These are phyloP conservation scores for Trypanosoma melophagium DNA, from an alignment of 208 protist genomes.

Conservation along the genomic window DNA sequence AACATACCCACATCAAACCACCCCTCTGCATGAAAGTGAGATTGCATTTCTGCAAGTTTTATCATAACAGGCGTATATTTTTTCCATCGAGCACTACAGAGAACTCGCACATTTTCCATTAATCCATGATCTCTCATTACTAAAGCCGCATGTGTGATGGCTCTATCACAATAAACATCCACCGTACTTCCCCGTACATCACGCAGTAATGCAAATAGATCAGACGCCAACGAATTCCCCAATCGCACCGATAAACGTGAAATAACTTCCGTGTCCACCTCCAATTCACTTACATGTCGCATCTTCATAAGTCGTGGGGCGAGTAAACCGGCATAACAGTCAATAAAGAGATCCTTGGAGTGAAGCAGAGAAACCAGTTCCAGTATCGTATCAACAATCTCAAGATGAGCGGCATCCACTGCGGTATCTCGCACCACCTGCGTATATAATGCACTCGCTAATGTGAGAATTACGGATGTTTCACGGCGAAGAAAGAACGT, in stretches of 20 bases:
- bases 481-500: slow-evolving; percentile 52
- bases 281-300: slow-evolving; percentile 29
- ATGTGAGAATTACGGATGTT: slow-evolving; percentile 44
- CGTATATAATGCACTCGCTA: slow-evolving; percentile 54
- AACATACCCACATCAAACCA: slow-evolving; percentile 53
- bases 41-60: slow-evolving; percentile 31
- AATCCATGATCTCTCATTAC: too few relatives aligned
- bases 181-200: slow-evolving; percentile 43
- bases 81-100: slow-evolving; percentile 66
- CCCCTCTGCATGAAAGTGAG: slow-evolving; percentile 37
- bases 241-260: slow-evolving; percentile 48
- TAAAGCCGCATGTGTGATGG: too few relatives aligned
- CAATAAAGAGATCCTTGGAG: slow-evolving; percentile 59
- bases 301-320: slow-evolving; percentile 48
- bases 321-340: slow-evolving; percentile 51
- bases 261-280: slow-evolving; percentile 54
- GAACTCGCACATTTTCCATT: slow-evolving; percentile 52
- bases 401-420: slow-evolving; percentile 17
- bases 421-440: slow-evolving; percentile 14
- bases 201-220: slow-evolving; percentile 55
- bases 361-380: slow-evolving; percentile 66
- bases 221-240: slow-evolving; percentile 36
- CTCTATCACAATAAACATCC: slow-evolving; percentile 5
- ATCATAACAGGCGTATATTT: slow-evolving; percentile 50
- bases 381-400: slow-evolving; percentile 67